These are phyloP conservation scores for Magnusiomyces paraingens DNA, from an alignment of 1,139 yeast genomes.

Conservation along the genomic window DNA sequence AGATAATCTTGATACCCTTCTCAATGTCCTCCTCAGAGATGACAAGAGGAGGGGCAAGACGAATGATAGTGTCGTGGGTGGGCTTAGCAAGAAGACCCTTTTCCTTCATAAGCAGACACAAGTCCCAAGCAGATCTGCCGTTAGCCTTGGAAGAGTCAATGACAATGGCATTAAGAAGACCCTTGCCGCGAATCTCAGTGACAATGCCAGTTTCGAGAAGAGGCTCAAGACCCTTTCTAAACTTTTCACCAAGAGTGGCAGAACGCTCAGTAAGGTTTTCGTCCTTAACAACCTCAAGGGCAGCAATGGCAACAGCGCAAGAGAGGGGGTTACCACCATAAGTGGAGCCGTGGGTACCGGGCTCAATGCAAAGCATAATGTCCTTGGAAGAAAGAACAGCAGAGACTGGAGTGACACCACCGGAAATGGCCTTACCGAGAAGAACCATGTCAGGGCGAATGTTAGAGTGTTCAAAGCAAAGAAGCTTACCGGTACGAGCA, in stretches of 20 bases:
- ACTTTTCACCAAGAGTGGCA: conserved; percentile 57
- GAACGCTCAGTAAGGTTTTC: conserved; percentile 84
- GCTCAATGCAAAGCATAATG: conserved; percentile 82
- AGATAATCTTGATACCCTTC: conserved; percentile 73
- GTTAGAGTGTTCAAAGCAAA: conserved; percentile 82
- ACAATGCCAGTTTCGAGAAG: conserved; percentile 60
- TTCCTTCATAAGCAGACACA: conserved; percentile 83
- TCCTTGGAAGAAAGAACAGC: conserved; percentile 84
- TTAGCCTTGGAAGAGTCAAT: conserved; percentile 54
- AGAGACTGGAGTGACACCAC: conserved; percentile 91
- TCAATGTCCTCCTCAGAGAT: conserved; percentile 80
- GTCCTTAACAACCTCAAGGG: conserved; percentile 81
- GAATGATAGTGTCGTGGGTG: conserved; percentile 90
- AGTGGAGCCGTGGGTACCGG: conserved; percentile 97
- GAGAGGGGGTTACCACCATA: conserved; percentile 98
- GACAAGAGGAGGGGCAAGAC: conserved; percentile 94
- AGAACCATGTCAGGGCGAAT: conserved; percentile 82
- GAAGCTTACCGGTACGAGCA: conserved; percentile 93
- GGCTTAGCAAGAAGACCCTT: conserved; percentile 93
- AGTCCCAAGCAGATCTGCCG: conserved; percentile 95
- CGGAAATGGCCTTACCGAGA: conserved; percentile 91
- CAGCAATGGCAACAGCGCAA: conserved; percentile 91
- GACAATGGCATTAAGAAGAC: conserved; percentile 84
- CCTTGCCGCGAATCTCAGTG: conserved; percentile 88
- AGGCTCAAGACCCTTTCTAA: conserved; percentile 59